Evolutionary conservation across 2,329 filamentous ascomycete species (phyloP), one percentile per base, ranked within the genome.

Genomic region (Claviceps sp.): DNA sequence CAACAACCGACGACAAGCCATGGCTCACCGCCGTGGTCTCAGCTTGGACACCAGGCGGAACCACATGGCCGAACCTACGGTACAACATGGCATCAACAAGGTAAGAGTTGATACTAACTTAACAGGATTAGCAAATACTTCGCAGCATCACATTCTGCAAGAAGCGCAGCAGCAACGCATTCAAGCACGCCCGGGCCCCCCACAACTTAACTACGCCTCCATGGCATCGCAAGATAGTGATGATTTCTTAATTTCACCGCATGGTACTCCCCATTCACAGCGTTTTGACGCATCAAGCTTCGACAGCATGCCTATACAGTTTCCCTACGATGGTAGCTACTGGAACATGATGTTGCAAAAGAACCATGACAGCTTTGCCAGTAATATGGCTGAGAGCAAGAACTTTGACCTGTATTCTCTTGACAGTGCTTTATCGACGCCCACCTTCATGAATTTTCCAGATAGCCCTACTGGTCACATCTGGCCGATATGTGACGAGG

Each of bases 131-230:
- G 61, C 77, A 72, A 72, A 58, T 55, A 60, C 56, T 61, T 72
- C 74, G 78, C 86, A 90, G 79, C 85, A 88, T 79, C 59, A 62
- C 52, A 77, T 81, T 73, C 79, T 88, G 83, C 85, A 84, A 84
- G 86, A 87, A 86, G 79, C 85, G 82, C 88, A 91, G 81, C 82
- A 87, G 83, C 86, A 89, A 76, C 81, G 81, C 79, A 78, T 82
- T 57, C 68, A 70, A 78, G 79, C 80, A 79, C 82, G 86, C 81
- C 85, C 85, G 81, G 84, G 85, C 78, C 59, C 62, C 64, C 53
- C 63, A 50, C 52, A 54, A 40, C n/a, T 53, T 50, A 41, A 58
- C 44, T 59, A 65, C 54, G 59, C 60, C 57, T 58, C 62, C 55
- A 55, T 65, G 59, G 59, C 66, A 55, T 55, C 62, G 53, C 63